A percentile compares a stretch with the other conserved stretches of the same genome.
These are phyloP conservation scores for Globisporangium radiosum DNA, from an alignment of 352 stramenopile species.

Conservation along the genomic window DNA sequence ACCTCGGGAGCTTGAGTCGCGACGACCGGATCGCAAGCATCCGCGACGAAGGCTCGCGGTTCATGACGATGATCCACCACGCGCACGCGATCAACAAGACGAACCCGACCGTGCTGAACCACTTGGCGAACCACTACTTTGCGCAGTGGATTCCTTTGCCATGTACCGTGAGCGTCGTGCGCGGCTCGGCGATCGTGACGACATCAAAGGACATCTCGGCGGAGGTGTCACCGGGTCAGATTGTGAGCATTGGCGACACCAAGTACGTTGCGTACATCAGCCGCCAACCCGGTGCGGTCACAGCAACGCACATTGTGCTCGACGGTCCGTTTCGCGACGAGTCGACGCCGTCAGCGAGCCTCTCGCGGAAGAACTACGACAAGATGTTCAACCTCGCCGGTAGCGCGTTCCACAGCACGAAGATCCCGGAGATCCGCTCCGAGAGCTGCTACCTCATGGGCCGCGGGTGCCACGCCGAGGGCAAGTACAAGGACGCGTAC, in stretches of 20 bases:
- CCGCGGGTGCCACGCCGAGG: slow-evolving; percentile 91
- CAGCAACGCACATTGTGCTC: slow-evolving; percentile 55
- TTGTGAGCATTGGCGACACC: slow-evolving; percentile 90
- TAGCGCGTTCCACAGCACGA: slow-evolving; percentile 86
- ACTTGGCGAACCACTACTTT: slow-evolving; percentile 98
- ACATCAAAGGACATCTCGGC: slow-evolving; percentile 85
- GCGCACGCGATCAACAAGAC: slow-evolving; percentile 86
- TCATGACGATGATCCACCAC: slow-evolving; percentile 90
- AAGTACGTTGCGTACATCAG: slow-evolving; percentile 89
- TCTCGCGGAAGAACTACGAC: slow-evolving; percentile 86
- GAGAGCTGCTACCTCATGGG: slow-evolving; percentile 96
- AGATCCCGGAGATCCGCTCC: slow-evolving; percentile 89
- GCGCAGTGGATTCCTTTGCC: slow-evolving; percentile 93
- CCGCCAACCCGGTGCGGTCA: slow-evolving; percentile 52
- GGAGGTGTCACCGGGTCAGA: slow-evolving; percentile 88
- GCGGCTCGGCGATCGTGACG: slow-evolving; percentile 78
- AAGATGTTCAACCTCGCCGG: slow-evolving; percentile 88
- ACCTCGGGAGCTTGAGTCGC: slow-evolving; percentile 73
- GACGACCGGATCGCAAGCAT: slow-evolving; percentile 74
- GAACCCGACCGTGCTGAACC: slow-evolving; percentile 92
- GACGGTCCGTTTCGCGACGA: slow-evolving; percentile 80
- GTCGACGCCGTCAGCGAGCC: slow-evolving; percentile 46
- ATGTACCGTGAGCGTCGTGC: slow-evolving; percentile 79
- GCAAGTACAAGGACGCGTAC: slow-evolving; percentile 94
- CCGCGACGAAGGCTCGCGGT: slow-evolving; percentile 82